Evolutionary conservation across 176 grass and related monocot genomes (phyloP), one percentile per base, ranked within the genome.

Genomic region (Aegilops speltoides): DNA sequence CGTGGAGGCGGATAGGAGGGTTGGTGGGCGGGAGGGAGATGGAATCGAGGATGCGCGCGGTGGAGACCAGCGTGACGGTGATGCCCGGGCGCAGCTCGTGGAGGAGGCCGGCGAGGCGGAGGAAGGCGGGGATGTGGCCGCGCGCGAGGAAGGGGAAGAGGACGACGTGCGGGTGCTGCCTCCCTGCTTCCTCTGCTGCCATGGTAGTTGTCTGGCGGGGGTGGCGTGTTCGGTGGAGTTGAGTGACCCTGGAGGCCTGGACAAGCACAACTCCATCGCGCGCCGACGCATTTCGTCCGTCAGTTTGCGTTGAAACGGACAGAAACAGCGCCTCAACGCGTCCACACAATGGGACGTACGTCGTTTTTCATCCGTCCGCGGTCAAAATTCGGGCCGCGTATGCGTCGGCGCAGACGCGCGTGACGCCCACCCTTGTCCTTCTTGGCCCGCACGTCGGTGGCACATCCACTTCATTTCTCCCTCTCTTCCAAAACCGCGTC

Each of bases 101-200:
- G 61, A 91, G 89, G 85, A 84, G 77, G 17, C 11, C 50, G n/a
- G 85, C 89, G 37, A 91, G 82, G 77, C 81, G 69, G 85, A 91
- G 81, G 70, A 88, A 91, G 29, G 85, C 81, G 3, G 89, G 81
- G 68, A 88, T 12, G 62, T 91, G 89, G 61, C 81, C 85, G 81
- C 78, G 69, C 69, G 89, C 85, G 17, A 88, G 85, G 85, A 91
- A 91, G 77, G 85, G 85, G n/a, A 88, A 85, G 48, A 91, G 77
- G 17, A 88, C 82, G 46, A 88, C 17, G 77, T 91, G 81, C 19
- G 19, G 77, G 36, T 88, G 69, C 10, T 10, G 69, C 28, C 50
- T 70, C 69, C 17, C 63, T 64, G 69, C 52, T 20, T 28, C 64
- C 29, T 66, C 84, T 11, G 52, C 11, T 14, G 79, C 79, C 89